These are phyloP conservation scores for Chlamydomonas reinhardtii DNA, from an alignment of 163 green algal species.

Conservation along the genomic window DNA sequence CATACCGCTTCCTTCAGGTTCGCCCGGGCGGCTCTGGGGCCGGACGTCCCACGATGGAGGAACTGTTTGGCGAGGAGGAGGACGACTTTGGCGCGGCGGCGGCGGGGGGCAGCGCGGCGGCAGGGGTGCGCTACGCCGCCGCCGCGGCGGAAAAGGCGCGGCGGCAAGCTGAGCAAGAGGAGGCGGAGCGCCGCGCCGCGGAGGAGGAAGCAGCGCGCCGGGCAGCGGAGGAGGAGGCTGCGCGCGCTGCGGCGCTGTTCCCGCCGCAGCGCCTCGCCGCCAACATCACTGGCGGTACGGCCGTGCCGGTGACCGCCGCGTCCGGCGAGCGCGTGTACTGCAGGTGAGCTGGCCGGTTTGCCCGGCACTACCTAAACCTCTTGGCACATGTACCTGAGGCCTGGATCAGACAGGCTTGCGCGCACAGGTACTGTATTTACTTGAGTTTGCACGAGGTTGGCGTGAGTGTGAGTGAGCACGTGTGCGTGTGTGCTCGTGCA, in stretches of 20 bases:
- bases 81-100: neutral
- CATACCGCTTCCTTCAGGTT: too few relatives aligned
- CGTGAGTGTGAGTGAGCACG: too few relatives aligned
- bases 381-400: too few relatives aligned
- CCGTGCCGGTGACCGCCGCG: constrained; percentile 2
- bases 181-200: neutral
- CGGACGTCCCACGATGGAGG: constrained; percentile 16
- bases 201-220: neutral
- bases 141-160: too few relatives aligned
- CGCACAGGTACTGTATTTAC: too few relatives aligned
- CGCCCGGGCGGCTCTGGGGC: too few relatives aligned
- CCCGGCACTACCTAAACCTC: too few relatives aligned
- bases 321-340: constrained; percentile 48
- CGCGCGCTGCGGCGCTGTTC: neutral
- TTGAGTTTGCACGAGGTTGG: too few relatives aligned
- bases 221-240: neutral
- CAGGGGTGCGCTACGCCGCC: too few relatives aligned
- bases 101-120: neutral
- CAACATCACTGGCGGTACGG: neutral
- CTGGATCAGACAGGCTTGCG: too few relatives aligned
- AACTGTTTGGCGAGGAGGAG: constrained; percentile 35
- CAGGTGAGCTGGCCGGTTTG: too few relatives aligned
- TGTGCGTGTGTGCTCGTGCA: neutral
- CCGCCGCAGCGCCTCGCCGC: constrained; percentile 27
- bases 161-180: neutral